Base-by-base conservation (phyloP, 441 rosid genomes). In the Eruca vesicaria region DNA sequence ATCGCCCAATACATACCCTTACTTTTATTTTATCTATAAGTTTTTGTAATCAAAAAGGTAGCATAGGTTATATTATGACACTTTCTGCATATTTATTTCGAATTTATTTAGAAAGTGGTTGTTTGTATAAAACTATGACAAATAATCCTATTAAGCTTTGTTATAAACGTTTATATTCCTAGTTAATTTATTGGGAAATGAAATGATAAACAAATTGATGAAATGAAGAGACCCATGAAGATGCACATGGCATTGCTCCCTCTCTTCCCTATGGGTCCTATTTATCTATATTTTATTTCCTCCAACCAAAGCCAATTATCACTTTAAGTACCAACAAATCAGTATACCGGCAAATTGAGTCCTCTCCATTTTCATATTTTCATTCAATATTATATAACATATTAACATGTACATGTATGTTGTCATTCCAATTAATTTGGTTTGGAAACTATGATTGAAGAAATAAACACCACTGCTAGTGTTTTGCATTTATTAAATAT, bases 161-260 rank as follows among this genome's bases (percentile, higher is more conserved):
- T n/a, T 66, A 38, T 5, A 33, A 48, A 71, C 66, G 64, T 66
- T 53, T 52, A 33, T 38, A 78, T 55, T 23, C 31, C 18, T 29
- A 9, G 45, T 38, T 52, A 68, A 45, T 53, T 12, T 35, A 62
- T 68, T 32, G 53, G 21, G 66, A 31, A 67, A 38, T 50, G 20
- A 59, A 57, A 71, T 55, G 23, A 55, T 45, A 70, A 45, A 58
- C 28, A 71, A 65, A 48, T 48, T 35, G 62, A 50, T 38, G 38
- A 78, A 68, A 78, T 78, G 74, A 78, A 73, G 67, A 78, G 78
- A 78, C 71, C 67, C 74, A 73, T 68, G 66, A 68, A 68, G 38
- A 68, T 53, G 78, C 81, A 73, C 81, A 78, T 78, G 81, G 75
- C 75, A 63, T 20, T 78, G 81, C 73, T 72, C 53, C 73, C 70